Percentiles rank a stretch among this genome's conserved stretches.
Conservation (phyloP, 345 rosid genomes). For the Durio zibethinus region DNA sequence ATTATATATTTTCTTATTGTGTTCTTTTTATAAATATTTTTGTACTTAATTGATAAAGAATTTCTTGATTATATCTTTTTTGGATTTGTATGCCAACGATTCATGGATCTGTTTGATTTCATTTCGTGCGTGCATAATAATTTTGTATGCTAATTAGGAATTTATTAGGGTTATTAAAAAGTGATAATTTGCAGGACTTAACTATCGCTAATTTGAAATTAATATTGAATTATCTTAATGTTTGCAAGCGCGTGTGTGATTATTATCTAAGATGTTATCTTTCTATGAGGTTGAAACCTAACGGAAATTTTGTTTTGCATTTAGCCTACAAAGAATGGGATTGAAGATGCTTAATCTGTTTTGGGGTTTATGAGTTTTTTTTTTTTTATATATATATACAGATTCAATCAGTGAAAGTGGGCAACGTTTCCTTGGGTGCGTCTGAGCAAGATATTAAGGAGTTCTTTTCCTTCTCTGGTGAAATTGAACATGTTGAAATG, state of each 20-base stretch:
- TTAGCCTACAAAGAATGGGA: not conserved
- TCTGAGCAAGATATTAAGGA: slow-evolving; percentile 75
- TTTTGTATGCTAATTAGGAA: not conserved
- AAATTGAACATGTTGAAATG: slow-evolving; percentile 65
- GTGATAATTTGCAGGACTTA: not conserved
- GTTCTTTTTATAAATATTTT: not conserved
- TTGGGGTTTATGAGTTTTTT: not conserved
- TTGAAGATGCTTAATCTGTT: not conserved
- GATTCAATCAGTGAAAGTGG: slow-evolving; percentile 68
- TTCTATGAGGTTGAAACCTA: not conserved
- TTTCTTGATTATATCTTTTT: too few relatives aligned
- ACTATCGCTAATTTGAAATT: not conserved
- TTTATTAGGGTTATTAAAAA: not conserved
- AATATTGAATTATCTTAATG: not conserved
- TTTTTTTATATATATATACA: too few relatives aligned
- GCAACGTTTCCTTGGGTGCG: slow-evolving; percentile 70
- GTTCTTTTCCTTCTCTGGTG: slow-evolving; percentile 94
- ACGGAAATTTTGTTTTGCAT: not conserved
- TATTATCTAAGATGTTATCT: not conserved
- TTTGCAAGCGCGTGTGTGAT: not conserved
- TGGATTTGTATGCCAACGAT: too few relatives aligned
- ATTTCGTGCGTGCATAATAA: too few relatives aligned
- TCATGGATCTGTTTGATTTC: not conserved
- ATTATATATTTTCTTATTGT: not conserved
- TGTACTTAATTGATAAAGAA: not conserved